Base-by-base conservation (phyloP, 1,139 yeast species). In the Candida sojae region DNA sequence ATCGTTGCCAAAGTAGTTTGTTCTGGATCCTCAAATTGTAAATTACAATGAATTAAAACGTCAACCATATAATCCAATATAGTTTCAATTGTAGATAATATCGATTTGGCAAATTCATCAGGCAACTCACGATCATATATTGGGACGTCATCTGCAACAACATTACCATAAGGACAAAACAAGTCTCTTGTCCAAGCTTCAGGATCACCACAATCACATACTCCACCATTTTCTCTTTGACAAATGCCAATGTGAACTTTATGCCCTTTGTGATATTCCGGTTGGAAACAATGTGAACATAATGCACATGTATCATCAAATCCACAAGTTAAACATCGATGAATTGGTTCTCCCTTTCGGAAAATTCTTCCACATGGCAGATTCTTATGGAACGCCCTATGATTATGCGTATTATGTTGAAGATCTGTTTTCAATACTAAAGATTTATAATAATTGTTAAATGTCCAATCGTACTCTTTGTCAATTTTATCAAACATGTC, bases 291-390 rank as follows among this genome's bases (percentile, higher is more conserved):
- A 54, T 79, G 73, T 7, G 85, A 79, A 62, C 99, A 93, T 26
- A 93, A 68, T 0, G 93, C 96, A 67, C 96, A 88, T 0, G 96
- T 85, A 45, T 88, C 96, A 61, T 89, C 96, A 46, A 79, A 77
- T 0, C 91, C 93, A 66, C 97, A 90, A 0, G 96, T 88, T 42
- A 74, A 80, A 61, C 97, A 90, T 41, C 95, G 73, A 61, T 87
- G 88, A 3, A 91, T 86, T 0, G 96, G 93, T 59, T 90, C 96
- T n/a, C 96, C 96, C 47, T 83, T 81, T 41, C 82, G 74, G 58
- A 90, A 87, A 46, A 85, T 83, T 33, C 87, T 73, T 1, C 91
- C 88, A 66, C 97, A 90, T 0, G 96, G 88, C 63, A 87, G 74
- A 35, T 84, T 80, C 11, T 82, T 79, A 59, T 89, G 96, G 39